Evolutionary conservation across 768 basidiomycete genomes (phyloP).

Genomic region (Tulasnella sp.): DNA sequence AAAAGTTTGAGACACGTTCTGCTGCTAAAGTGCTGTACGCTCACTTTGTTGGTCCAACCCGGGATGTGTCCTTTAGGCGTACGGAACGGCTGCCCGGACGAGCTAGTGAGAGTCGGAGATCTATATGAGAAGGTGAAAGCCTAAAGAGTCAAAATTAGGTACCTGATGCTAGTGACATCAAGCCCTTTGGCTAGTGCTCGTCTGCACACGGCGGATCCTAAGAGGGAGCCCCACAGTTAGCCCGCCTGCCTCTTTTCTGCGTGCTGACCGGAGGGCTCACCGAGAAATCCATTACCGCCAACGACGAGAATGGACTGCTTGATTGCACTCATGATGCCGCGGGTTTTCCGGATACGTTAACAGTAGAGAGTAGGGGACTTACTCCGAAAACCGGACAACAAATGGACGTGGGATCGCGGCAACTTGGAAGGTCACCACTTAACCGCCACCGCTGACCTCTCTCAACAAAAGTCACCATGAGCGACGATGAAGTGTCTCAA

Average conservation of each 20-base stretch:
- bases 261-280: slow-evolving; percentile 47
- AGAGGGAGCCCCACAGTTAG: background rate
- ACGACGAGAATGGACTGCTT: slow-evolving; percentile 70
- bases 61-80: slow-evolving; percentile 91
- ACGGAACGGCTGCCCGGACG: slow-evolving; percentile 80
- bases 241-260: background rate
- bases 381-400: slow-evolving; percentile 13
- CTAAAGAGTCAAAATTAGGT: slow-evolving; percentile 34
- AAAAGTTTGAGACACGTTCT: slow-evolving; percentile 26
- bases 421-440: background rate
- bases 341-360: background rate
- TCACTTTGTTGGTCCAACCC: slow-evolving; percentile 78
- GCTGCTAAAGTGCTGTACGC: slow-evolving; percentile 37
- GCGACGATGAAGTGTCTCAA: slow-evolving; percentile 30
- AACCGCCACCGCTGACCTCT: slow-evolving; percentile 4
- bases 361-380: background rate
- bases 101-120: slow-evolving; percentile 51
- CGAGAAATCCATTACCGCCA: slow-evolving; percentile 98
- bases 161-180: slow-evolving; percentile 91
- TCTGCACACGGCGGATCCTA: slow-evolving; percentile 92
- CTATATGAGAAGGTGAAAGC: background rate
- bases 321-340: background rate
- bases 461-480: slow-evolving; percentile 5
- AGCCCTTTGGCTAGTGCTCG: slow-evolving; percentile 83
- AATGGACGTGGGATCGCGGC: slow-evolving; percentile 19